Conservation (phyloP, 495 filamentous ascomycete species). For the Xylaria telfairii region DNA sequence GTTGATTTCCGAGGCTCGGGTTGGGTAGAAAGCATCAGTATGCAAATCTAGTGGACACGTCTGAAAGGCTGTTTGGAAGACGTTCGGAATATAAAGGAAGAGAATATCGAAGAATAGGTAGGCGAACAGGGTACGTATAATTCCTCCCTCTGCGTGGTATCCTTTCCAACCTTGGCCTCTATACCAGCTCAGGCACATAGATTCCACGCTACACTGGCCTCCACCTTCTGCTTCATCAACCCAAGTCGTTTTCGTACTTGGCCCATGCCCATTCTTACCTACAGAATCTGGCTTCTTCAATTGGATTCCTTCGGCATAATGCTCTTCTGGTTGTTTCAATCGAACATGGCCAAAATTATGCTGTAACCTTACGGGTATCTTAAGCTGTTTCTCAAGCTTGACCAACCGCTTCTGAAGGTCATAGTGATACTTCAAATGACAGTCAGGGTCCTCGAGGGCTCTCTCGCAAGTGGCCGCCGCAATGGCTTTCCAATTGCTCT, state of each 20-base stretch:
- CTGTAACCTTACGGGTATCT: conserved; percentile 83
- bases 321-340: conserved; percentile 74
- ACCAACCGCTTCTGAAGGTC: conserved; percentile 90
- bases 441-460: conserved; percentile 84
- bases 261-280: conserved; percentile 47
- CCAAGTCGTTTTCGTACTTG: conserved; percentile 84
- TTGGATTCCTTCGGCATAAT: conserved; percentile 75
- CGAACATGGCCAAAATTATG: conserved; percentile 91
- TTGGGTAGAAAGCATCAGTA: conserved; percentile 91
- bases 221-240: conserved; percentile 72
- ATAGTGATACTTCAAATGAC: conserved; percentile 90
- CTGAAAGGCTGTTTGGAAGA: conserved; percentile 95
- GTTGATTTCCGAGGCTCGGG: conserved; percentile 86
- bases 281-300: conserved; percentile 63
- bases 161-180: conserved; percentile 87
- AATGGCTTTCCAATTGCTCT: conserved; percentile 82
- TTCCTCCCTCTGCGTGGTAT: conserved; percentile 89
- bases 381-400: conserved; percentile 86
- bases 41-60: conserved; percentile 92
- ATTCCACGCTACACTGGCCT: conserved; percentile 82
- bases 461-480: conserved; percentile 85
- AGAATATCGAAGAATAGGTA: conserved; percentile 93
- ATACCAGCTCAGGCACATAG: conserved; percentile 90
- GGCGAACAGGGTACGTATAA: conserved; percentile 87
- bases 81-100: conserved; percentile 92